Conservation (phyloP, 371 early-diverging fungal species). For the Rhizopus sp. region DNA sequence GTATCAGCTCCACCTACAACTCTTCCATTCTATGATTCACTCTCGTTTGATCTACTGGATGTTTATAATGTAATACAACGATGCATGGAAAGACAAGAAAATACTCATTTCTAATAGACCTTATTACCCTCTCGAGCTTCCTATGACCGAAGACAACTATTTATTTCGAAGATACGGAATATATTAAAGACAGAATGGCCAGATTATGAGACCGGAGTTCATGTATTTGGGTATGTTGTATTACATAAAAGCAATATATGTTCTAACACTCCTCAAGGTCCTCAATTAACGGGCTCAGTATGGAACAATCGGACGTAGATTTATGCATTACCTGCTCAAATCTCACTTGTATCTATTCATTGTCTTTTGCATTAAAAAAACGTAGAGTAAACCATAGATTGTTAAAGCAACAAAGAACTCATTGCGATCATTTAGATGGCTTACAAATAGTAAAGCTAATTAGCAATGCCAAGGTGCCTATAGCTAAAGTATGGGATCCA, state of each 20-base stretch:
- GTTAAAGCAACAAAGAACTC: constrained; percentile 2
- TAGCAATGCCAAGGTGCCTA: constrained; percentile 66
- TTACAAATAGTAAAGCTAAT: constrained; percentile 58
- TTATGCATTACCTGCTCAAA: too few species aligned
- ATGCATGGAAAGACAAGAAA: not conserved
- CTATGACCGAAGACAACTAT: constrained; percentile 47
- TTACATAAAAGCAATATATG: not conserved
- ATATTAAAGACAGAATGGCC: constrained; percentile 64
- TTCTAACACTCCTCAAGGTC: constrained; percentile 36
- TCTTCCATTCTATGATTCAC: too few species aligned
- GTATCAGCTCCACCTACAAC: too few species aligned
- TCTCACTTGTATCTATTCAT: too few species aligned
- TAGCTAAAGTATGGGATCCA: constrained; percentile 64
- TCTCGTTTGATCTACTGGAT: too few species aligned
- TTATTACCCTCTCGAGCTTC: constrained; percentile 62
- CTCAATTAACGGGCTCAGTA: constrained; percentile 53
- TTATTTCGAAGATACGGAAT: constrained; percentile 57
- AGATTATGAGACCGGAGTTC: constrained; percentile 51
- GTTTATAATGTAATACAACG: too few species aligned
- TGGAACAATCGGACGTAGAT: too few species aligned
- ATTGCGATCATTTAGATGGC: constrained; percentile 38
- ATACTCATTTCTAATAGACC: constrained; percentile 17
- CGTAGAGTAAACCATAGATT: not conserved
- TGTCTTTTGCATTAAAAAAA: constrained; percentile 19
- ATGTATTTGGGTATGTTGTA: constrained; percentile 59